A percentile compares a stretch with the other conserved stretches of the same genome.
Evolutionary conservation across 129 eudicot genomes (phyloP).

Genomic region (Tanacetum coccineum): DNA sequence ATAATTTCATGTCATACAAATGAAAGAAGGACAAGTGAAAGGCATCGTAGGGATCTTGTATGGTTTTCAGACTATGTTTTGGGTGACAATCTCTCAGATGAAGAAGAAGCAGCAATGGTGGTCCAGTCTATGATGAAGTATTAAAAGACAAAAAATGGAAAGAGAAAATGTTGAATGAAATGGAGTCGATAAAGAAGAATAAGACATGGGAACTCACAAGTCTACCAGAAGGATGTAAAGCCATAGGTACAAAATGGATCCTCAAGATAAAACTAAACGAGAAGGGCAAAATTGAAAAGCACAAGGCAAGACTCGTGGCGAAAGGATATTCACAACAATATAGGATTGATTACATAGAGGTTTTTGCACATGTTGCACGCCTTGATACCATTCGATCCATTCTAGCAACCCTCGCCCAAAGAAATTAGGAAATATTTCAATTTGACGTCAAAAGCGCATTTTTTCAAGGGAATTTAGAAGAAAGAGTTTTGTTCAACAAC

Average conservation of each 20-base stretch:
- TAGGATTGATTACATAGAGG: not conserved
- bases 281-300: not conserved
- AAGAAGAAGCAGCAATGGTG: not conserved
- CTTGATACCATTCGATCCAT: slow-evolving; percentile 2
- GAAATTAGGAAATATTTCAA: not conserved
- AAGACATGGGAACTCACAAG: slow-evolving; percentile 1
- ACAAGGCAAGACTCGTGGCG: not conserved
- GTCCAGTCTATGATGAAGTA: not conserved
- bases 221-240: not conserved
- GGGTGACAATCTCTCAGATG: not conserved
- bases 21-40: not conserved
- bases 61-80: not conserved
- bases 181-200: slow-evolving; percentile 6
- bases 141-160: slow-evolving; percentile 10
- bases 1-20: not conserved
- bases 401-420: not conserved
- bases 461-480: not conserved
- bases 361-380: not conserved
- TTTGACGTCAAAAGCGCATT: not conserved
- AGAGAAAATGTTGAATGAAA: slow-evolving; percentile 1
- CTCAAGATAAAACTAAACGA: not conserved
- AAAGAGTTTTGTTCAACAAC: slow-evolving; percentile 2
- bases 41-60: not conserved
- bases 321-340: slow-evolving; percentile 2
- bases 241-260: not conserved